phyloP scores from a whole-genome alignment of 2,329 filamentous ascomycete species.

The Cercospora brassicicola region DNA sequence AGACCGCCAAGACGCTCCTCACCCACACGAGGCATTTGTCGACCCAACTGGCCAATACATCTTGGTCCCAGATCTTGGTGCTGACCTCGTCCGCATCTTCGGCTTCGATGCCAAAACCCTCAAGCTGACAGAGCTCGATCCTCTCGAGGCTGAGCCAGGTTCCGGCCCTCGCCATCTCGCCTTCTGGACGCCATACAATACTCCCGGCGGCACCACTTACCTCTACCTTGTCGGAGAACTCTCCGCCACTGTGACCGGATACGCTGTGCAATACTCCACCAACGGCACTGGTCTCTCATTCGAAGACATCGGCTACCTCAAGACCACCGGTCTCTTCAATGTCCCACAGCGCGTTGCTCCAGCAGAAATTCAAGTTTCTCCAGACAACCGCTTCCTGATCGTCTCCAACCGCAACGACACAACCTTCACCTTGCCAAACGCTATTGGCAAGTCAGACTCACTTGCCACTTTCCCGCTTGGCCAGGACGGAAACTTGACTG shows the following conservation, averaged over 20 bases:
- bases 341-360: slow-evolving; percentile 53
- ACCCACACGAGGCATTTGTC: slow-evolving; percentile 41
- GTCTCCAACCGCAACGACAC: slow-evolving; percentile 67
- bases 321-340: slow-evolving; percentile 50
- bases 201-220: slow-evolving; percentile 34
- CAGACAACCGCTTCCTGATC: slow-evolving; percentile 60
- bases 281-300: slow-evolving; percentile 50
- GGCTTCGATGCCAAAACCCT: slow-evolving; percentile 31
- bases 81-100: slow-evolving; percentile 42
- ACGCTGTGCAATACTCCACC: slow-evolving; percentile 48
- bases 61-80: slow-evolving; percentile 42
- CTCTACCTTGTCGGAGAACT: slow-evolving; percentile 52
- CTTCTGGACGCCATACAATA: slow-evolving; percentile 39
- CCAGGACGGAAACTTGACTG: slow-evolving; percentile 55
- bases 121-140: slow-evolving; percentile 29
- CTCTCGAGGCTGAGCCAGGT: slow-evolving; percentile 34
- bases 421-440: slow-evolving; percentile 53
- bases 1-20: slow-evolving; percentile 39
- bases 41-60: slow-evolving; percentile 44
- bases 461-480: slow-evolving; percentile 64
- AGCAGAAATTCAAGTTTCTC: slow-evolving; percentile 55
- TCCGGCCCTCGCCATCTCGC: slow-evolving; percentile 41
- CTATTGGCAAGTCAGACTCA: slow-evolving; percentile 54
- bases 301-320: slow-evolving; percentile 45
- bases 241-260: slow-evolving; percentile 51